Percentiles rank a stretch among this genome's conserved stretches.
These are phyloP conservation scores for Solioccasus polychromus DNA, from an alignment of 768 basidiomycete species.

Conservation along the genomic window DNA sequence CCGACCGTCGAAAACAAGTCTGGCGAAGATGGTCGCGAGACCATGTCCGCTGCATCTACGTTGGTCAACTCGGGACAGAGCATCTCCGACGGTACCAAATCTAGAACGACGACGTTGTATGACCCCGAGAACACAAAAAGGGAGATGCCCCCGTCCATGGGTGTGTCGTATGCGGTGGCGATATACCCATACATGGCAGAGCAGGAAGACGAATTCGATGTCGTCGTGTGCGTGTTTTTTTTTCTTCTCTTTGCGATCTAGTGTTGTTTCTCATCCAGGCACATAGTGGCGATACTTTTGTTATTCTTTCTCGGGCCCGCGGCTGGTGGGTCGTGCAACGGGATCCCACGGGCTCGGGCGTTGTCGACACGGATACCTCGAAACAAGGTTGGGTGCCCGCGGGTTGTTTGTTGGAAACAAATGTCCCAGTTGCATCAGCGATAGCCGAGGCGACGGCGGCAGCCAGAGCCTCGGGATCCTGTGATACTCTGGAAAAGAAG, in stretches of 20 bases:
- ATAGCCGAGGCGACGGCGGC: slow-evolving; percentile 78
- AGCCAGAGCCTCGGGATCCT: slow-evolving; percentile 45
- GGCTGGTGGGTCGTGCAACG: slow-evolving; percentile 99
- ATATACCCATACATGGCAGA: slow-evolving; percentile 99
- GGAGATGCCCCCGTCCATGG: slow-evolving; percentile 45
- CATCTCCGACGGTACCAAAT: slow-evolving; percentile 24
- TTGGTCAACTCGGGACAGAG: slow-evolving; percentile 31
- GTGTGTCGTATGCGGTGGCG: slow-evolving; percentile 91
- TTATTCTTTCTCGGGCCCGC: slow-evolving; percentile 89
- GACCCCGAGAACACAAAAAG: slow-evolving; percentile 33
- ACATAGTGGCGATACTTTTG: slow-evolving; percentile 84
- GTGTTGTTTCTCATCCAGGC: slow-evolving; percentile 5
- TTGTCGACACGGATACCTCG: slow-evolving; percentile 69
- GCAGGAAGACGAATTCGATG: slow-evolving; percentile 98
- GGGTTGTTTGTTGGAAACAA: slow-evolving; percentile 92
- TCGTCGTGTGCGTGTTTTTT: slow-evolving; percentile 71
- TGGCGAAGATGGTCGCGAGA: slow-evolving; percentile 43
- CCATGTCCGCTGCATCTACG: slow-evolving; percentile 33
- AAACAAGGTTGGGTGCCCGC: slow-evolving; percentile 98
- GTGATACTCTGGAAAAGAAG: slow-evolving; percentile 41
- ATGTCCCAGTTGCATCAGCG: slow-evolving; percentile 84
- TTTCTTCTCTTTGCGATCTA: neutral
- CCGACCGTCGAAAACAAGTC: slow-evolving; percentile 49
- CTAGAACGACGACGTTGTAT: slow-evolving; percentile 12
- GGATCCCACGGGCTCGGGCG: slow-evolving; percentile 81